Evolutionary conservation across 2,329 filamentous ascomycete genomes (phyloP).

Genomic region (Cercospora sojina): DNA sequence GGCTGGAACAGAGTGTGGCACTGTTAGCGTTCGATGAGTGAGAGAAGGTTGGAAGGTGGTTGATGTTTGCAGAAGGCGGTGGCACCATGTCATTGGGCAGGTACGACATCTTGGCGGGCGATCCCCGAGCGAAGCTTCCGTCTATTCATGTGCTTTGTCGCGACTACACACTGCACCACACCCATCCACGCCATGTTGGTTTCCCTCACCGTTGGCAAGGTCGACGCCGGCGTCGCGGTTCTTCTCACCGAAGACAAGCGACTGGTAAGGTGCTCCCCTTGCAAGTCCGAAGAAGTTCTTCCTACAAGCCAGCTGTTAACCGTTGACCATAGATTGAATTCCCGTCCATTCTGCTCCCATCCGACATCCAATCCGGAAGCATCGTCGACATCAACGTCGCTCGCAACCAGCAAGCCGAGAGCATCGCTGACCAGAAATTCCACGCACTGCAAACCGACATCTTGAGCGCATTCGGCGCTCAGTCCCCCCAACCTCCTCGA

Average conservation of each 20-base stretch:
- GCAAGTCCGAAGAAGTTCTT: neutral
- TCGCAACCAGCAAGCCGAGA: conserved; percentile 79
- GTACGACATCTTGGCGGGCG: neutral
- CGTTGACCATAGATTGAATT: conserved; percentile 77
- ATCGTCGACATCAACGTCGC: conserved; percentile 97
- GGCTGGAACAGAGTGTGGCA: neutral
- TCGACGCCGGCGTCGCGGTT: conserved; percentile 96
- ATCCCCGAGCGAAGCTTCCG: neutral
- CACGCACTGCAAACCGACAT: conserved; percentile 84
- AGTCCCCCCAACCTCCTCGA: conserved; percentile 71
- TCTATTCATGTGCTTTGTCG: neutral
- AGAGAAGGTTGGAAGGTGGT: neutral
- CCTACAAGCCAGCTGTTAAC: conserved; percentile 17
- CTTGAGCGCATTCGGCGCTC: conserved; percentile 78
- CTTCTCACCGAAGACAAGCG: conserved; percentile 95
- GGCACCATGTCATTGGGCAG: neutral
- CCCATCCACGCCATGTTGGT: conserved; percentile 68
- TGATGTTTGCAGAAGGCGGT: neutral
- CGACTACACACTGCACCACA: neutral
- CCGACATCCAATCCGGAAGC: conserved; percentile 90
- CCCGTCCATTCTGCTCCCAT: conserved; percentile 91
- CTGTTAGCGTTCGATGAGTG: neutral
- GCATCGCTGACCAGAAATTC: conserved; percentile 72
- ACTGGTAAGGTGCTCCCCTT: conserved; percentile 62
- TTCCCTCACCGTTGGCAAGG: conserved; percentile 97